Evolutionary conservation across 176 grass and related monocot species (phyloP), one percentile per base, ranked within the genome.

Genomic region (Urochloa ruziziensis): DNA sequence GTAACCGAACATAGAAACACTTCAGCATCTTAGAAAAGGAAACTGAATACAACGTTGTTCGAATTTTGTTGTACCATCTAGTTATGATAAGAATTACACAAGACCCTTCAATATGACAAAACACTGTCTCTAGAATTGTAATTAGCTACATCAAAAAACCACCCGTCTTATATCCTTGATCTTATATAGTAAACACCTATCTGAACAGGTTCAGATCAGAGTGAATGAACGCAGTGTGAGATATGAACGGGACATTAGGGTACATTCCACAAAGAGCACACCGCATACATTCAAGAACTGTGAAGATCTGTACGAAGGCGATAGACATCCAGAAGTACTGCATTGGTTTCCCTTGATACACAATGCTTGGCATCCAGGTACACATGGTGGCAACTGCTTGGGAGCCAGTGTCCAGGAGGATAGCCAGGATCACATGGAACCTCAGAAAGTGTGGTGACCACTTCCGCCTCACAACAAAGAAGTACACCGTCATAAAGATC

Each of bases 371-470:
- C 79, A 95, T 80, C 96, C 96, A 98, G 70, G 87, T 91, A 79
- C 93, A 98, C 81, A 91, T 88, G 28, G 89, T 95, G 54, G 87
- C 93, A 67, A 95, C 79, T 49, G 84, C 85, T 86, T 94, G 93
- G 75, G 90, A 86, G 28, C 88, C 96, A 2, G 93, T 98, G 62
- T 98, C 96, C 12, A 98, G 47, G 14, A 98, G 91, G 83, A 98
- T 84, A 23, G 93, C 91, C 89, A 98, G 62, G 47, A 89, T 93
- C 9, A 95, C 89, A 77, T 98, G 96, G 78, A 98, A 98, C 67
- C 96, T 88, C 85, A 98, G 70, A 75, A 95, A 95, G 54, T 95
- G 96, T 0, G 96, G 96, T 79, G 80, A 92, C 87, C 94, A 92
- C 64, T 95, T 95, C 58, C 93, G 88, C 42, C 89, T 85, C 75